Conservation (phyloP, 2,329 filamentous ascomycete species). For the Dactylellina drechsleri region DNA sequence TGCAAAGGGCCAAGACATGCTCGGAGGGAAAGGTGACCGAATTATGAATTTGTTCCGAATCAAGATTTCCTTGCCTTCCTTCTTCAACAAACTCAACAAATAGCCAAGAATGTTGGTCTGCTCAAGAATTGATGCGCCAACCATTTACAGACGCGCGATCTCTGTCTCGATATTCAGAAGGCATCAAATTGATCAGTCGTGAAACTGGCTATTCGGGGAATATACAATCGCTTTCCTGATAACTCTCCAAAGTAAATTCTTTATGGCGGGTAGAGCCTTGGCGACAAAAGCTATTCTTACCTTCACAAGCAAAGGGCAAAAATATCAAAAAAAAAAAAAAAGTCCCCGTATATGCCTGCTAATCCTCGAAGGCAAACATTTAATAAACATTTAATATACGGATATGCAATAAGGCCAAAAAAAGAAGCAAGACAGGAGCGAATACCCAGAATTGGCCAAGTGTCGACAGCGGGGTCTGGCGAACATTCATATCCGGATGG, state of each 20-base stretch:
- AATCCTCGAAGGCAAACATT: conserved; percentile 23
- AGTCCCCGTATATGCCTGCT: conserved; percentile 46
- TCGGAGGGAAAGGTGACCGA: no score
- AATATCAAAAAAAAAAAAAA: conserved; percentile 19
- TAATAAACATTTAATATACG: conserved; percentile 15
- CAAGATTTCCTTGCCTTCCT: not conserved
- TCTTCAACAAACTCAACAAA: not conserved
- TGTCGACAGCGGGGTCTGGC: not conserved
- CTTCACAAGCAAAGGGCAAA: conserved; percentile 4
- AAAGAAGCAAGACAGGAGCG: conserved; percentile 22
- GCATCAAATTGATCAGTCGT: not conserved
- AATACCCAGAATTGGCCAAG: conserved; percentile 50
- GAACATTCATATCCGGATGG: not conserved
- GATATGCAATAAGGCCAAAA: conserved; percentile 32
- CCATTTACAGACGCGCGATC: conserved; percentile 26
- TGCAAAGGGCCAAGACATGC: not conserved
- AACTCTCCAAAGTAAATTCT: conserved; percentile 1
- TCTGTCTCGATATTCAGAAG: not conserved
- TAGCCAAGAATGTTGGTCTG: not conserved
- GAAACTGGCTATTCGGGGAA: conserved; percentile 21
- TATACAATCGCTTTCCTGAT: conserved; percentile 31
- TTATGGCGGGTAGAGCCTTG: conserved; percentile 8
- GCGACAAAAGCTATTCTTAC: conserved; percentile 23
- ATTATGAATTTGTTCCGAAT: no score
- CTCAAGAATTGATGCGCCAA: not conserved